phyloP scores from a whole-genome alignment of 768 basidiomycete species.

The Hygrophorus russula region DNA sequence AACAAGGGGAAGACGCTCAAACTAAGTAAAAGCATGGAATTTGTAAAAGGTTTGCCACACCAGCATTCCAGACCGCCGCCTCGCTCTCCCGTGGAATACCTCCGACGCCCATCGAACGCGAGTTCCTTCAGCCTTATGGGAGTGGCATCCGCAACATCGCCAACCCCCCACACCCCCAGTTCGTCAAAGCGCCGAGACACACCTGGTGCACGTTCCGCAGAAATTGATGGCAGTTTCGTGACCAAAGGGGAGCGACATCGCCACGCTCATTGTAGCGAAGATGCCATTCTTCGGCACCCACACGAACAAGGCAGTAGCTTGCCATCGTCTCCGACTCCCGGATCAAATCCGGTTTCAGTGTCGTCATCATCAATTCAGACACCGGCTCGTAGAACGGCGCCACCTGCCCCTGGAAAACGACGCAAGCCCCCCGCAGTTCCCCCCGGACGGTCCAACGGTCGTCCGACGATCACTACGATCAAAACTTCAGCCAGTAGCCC shows the following conservation, averaged over 20 bases:
- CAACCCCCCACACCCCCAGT: conserved; percentile 6
- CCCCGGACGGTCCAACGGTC: conserved; percentile 32
- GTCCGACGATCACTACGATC: conserved; percentile 51
- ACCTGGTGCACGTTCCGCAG: background rate
- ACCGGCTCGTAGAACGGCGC: conserved; percentile 35
- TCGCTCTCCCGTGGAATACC: conserved; percentile 23
- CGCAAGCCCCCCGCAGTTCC: conserved; percentile 68
- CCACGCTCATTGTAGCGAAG: background rate
- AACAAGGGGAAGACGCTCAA: conserved; percentile 38
- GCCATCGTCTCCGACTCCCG: conserved; percentile 2
- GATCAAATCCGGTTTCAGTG: background rate
- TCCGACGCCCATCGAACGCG: conserved; percentile 26
- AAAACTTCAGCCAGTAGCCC: conserved; percentile 26
- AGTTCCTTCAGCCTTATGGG: conserved; percentile 15
- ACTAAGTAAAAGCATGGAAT: conserved; percentile 56
- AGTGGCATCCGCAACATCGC: conserved; percentile 15
- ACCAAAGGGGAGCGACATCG: background rate
- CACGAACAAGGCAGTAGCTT: conserved; percentile 2
- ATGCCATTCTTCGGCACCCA: background rate
- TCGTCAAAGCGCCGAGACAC: conserved; percentile 8
- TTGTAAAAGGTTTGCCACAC: conserved; percentile 25
- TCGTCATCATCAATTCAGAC: background rate
- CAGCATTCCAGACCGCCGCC: conserved; percentile 16
- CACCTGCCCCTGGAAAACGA: conserved; percentile 58
- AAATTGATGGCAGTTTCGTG: background rate